Conservation (phyloP, 768 basidiomycete species). For the Naganishia kalamii region DNA sequence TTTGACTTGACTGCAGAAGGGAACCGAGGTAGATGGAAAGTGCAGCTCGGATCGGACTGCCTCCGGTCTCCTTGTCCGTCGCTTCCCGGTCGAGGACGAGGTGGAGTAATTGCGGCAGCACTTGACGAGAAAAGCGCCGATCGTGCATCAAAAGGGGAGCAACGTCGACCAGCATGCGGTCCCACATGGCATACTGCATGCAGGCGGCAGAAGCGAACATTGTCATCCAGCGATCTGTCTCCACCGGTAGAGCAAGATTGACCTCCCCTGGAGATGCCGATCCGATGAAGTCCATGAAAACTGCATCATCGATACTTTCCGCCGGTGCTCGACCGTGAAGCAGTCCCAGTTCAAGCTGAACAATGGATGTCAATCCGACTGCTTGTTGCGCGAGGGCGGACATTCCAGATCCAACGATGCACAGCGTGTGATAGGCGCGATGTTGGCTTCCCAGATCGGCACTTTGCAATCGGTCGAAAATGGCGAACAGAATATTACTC, state of each 20-base stretch:
- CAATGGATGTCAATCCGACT: neutral
- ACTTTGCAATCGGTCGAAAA: neutral
- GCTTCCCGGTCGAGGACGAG: constrained; percentile 3
- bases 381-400: neutral
- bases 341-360: neutral
- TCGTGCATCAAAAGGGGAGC: neutral
- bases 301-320: neutral
- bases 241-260: neutral
- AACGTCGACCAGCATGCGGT: neutral
- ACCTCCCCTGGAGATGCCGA: neutral
- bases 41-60: neutral
- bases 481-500: neutral
- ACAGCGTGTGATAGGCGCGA: constrained; percentile 8
- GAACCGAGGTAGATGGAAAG: neutral
- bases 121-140: neutral
- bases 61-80: neutral
- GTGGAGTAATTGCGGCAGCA: constrained; percentile 13
- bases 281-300: neutral
- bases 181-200: neutral
- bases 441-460: neutral
- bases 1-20: neutral
- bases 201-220: constrained; percentile 1
- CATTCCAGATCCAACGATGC: neutral
- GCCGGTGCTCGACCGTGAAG: neutral
- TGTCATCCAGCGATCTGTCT: neutral